Conservation (phyloP, 2,329 filamentous ascomycete species). For the Polytolypa hystricis region DNA sequence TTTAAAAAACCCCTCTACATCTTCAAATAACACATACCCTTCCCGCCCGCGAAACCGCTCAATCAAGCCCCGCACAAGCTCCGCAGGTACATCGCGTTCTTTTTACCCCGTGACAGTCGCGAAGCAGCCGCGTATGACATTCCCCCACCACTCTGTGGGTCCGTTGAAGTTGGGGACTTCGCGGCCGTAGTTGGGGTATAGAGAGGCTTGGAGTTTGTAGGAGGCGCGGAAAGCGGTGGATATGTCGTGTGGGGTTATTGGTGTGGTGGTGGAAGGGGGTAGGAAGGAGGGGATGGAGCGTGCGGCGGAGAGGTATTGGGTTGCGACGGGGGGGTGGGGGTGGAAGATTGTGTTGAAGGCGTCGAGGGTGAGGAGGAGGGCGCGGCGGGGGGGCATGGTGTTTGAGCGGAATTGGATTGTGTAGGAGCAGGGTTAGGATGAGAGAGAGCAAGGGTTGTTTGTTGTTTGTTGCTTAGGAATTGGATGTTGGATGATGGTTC, state of each 20-base stretch:
- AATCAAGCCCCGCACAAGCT: constrained; percentile 25
- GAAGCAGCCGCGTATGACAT: constrained; percentile 31
- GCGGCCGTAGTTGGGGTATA: constrained; percentile 35
- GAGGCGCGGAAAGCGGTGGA: constrained; percentile 16
- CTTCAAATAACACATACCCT: constrained; percentile 32
- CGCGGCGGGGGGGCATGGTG: constrained; percentile 2
- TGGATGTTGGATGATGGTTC: no score
- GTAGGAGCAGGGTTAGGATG: no score
- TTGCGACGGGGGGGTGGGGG: constrained; percentile 27
- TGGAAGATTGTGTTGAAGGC: constrained; percentile 36
- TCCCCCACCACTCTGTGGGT: constrained; percentile 35
- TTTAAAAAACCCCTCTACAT: constrained; percentile 28
- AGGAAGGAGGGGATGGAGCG: constrained; percentile 23
- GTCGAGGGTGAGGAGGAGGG: constrained; percentile 34
- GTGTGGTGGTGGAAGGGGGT: constrained; percentile 16
- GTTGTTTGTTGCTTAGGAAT: no score
- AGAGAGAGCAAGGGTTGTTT: no score
- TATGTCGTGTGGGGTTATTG: constrained; percentile 12
- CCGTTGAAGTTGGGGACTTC: constrained; percentile 24
- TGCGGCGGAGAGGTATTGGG: constrained; percentile 31
- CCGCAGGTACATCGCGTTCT: constrained; percentile 19
- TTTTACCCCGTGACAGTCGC: constrained; percentile 5
- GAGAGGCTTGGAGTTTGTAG: constrained; percentile 25
- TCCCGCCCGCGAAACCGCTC: constrained; percentile 29
- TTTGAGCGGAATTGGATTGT: background rate